Base-by-base conservation (phyloP, 192 early-diverging fungal species). In the Umbelopsis ramanniana region DNA sequence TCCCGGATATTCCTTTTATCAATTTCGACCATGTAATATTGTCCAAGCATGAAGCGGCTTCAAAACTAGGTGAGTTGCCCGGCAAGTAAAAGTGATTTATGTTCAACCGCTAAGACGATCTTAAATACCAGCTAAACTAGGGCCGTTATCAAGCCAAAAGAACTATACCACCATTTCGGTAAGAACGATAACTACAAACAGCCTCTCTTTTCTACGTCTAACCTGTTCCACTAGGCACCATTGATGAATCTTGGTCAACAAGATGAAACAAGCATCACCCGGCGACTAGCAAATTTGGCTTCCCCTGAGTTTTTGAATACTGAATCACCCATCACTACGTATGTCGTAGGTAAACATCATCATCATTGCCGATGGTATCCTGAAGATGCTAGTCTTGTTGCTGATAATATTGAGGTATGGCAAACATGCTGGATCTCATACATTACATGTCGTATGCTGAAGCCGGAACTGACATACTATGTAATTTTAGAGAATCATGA, bases 11-110 rank as follows among this genome's bases (percentile, higher is more conserved):
- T 26, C 76, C 76, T 24, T 78, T 78, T 38, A 68, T 73, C n/a
- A 66, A 70, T 43, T 78, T 78, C 71, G 76, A 78, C 26, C 76
- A 78, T 47, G 76, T 78, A 0, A 66, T 78, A 15, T 29, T 78
- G 9, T 67, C 71, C 63, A 78, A 78, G 52, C 63, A 78, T 48
- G 72, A 74, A 55, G 76, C 72, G 24, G 73, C 73, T 54, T 52
- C 52, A 46, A 78, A 78, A 73, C 67, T 78, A 69, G 76, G 71
- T 70, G 54, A 77, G 53, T 0, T 15, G 17, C 0, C 9, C 40
- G 57, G n/a, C 12, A 6, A 2, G 23, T 1, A 37, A 19, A 2
- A 5, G 12, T 29, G 26, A 9, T 14, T n/a, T 26, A 63, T 14
- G 14, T 63, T 37, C 33, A 33, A 63, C 15, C 4, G 1, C 19